These are phyloP conservation scores for Tetrastigma voinierianum DNA, from an alignment of 164 flowering plant genomes.

Conservation along the genomic window DNA sequence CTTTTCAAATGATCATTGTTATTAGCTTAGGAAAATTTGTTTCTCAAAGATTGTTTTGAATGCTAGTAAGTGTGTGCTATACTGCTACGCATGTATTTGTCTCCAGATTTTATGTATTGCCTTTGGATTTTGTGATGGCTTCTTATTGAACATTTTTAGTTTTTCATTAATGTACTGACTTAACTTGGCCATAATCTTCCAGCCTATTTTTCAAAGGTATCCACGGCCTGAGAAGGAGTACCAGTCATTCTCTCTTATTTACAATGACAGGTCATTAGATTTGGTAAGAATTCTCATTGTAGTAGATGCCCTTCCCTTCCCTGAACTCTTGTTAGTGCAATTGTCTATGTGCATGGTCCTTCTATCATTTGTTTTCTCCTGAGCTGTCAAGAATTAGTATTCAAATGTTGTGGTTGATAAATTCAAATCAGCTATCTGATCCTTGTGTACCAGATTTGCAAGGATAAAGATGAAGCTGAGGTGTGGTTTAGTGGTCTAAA, in stretches of 20 bases:
- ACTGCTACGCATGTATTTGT: not conserved
- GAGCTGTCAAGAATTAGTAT: not conserved
- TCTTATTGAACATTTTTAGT: not conserved
- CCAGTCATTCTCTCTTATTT: slow-evolving; percentile 92
- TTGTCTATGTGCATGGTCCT: not conserved
- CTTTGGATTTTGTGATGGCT: not conserved
- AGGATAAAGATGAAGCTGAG: slow-evolving; percentile 99
- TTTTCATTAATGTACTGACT: slow-evolving; percentile 11
- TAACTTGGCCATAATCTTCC: slow-evolving; percentile 17
- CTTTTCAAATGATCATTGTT: not conserved
- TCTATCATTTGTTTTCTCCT: not conserved
- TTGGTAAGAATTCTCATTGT: slow-evolving; percentile 48
- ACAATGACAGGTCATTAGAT: slow-evolving; percentile 84
- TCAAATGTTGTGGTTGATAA: not conserved
- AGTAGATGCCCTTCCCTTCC: not conserved
- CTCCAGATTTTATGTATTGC: not conserved
- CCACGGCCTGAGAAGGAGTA: slow-evolving; percentile 98
- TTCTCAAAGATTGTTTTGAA: not conserved
- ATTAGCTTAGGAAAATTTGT: not conserved
- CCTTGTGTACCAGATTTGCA: slow-evolving; percentile 68
- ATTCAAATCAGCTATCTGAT: slow-evolving; percentile 3
- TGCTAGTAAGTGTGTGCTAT: not conserved
- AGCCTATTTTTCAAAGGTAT: slow-evolving; percentile 95
- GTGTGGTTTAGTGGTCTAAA: slow-evolving; percentile 97
- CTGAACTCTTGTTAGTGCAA: not conserved